Conservation (phyloP, 1,284 basidiomycete genomes). For the Malassezia psittaci region DNA sequence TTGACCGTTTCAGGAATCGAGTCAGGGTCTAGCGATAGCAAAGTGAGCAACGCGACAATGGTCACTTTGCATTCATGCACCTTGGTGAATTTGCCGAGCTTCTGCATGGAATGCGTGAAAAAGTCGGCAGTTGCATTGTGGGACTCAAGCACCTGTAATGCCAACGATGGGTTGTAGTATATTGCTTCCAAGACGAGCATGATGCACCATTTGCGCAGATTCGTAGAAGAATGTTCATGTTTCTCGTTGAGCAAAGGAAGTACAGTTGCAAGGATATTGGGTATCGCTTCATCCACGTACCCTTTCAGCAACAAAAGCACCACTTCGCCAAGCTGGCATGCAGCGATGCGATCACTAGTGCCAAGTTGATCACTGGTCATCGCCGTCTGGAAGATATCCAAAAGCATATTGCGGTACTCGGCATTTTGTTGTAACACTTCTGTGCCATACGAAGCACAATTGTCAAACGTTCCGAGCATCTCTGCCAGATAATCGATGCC, state of each 20-base stretch:
- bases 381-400: conserved; percentile 72
- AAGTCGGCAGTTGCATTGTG: conserved; percentile 58
- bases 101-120: conserved; percentile 63
- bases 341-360: conserved; percentile 59
- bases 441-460: conserved; percentile 74
- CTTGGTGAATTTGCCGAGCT: conserved; percentile 60
- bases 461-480: conserved; percentile 79
- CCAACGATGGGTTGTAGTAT: conserved; percentile 70
- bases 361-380: conserved; percentile 66
- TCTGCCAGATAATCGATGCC: conserved; percentile 70
- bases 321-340: conserved; percentile 73
- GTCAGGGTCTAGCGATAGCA: conserved; percentile 28
- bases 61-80: conserved; percentile 83
- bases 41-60: conserved; percentile 57
- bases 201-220: conserved; percentile 66
- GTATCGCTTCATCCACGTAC: conserved; percentile 52
- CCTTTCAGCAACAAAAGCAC: conserved; percentile 69
- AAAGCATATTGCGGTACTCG: conserved; percentile 68
- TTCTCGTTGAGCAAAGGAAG: conserved; percentile 43
- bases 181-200: conserved; percentile 72
- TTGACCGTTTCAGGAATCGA: conserved; percentile 27
- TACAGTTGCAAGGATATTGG: conserved; percentile 26
- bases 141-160: conserved; percentile 64
- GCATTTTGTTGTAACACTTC: conserved; percentile 63
- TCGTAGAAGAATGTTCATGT: conserved; percentile 52